A percentile compares a stretch with the other conserved stretches of the same genome.
Conservation (phyloP, 1,284 basidiomycete species). For the Rhodotorula sp. region DNA sequence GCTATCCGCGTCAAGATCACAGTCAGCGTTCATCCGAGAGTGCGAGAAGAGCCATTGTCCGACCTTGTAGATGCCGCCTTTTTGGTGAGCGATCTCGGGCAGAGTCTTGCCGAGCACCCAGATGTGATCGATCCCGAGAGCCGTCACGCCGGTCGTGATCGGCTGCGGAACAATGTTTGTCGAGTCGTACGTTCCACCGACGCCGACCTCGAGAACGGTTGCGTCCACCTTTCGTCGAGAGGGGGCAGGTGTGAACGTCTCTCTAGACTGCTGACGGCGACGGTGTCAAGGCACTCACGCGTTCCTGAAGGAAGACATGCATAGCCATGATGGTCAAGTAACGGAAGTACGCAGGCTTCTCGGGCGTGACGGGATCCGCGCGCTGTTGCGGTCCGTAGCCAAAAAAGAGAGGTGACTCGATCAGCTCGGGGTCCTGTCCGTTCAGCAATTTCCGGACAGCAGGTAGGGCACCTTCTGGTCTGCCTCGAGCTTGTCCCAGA, state of each 20-base stretch:
- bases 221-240: constrained; percentile 62
- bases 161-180: constrained; percentile 94
- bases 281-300: constrained; percentile 53
- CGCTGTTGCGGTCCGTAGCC: neutral
- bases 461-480: constrained; percentile 58
- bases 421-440: no score
- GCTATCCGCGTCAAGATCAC: constrained; percentile 50
- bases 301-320: constrained; percentile 78
- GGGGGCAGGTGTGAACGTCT: neutral
- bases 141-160: constrained; percentile 81
- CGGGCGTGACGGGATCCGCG: constrained; percentile 11
- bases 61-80: constrained; percentile 95
- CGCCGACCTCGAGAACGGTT: constrained; percentile 93
- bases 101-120: constrained; percentile 85
- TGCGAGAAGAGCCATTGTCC: neutral
- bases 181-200: constrained; percentile 91
- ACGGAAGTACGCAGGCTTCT: constrained; percentile 83
- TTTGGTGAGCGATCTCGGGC: constrained; percentile 87
- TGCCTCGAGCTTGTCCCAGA: constrained; percentile 84
- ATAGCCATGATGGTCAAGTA: constrained; percentile 90
- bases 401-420: no score
- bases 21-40: neutral
- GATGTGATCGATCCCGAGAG: constrained; percentile 93
- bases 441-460: no score
- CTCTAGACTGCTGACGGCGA: neutral